A percentile compares a stretch with the other conserved stretches of the same genome.
Evolutionary conservation across 176 grass and related monocot genomes (phyloP).

Genomic region (Guadua angustifolia): DNA sequence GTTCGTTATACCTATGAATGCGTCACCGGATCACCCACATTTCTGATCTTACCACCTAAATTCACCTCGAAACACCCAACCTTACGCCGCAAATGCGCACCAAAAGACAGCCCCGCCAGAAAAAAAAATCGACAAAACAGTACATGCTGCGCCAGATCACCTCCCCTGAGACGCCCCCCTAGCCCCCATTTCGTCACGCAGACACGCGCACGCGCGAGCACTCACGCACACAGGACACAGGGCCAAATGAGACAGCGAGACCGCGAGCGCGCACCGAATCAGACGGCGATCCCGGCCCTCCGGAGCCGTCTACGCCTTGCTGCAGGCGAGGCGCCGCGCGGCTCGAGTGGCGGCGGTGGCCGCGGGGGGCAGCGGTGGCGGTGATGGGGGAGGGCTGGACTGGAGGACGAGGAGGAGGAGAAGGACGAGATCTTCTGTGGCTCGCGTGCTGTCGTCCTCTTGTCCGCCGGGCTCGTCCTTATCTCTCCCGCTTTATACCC

Average conservation of each 20-base stretch:
- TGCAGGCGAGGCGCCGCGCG: not conserved
- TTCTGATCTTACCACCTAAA: not conserved
- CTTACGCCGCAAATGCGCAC: not conserved
- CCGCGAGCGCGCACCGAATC: not conserved
- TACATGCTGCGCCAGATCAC: not conserved
- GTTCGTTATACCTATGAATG: not conserved
- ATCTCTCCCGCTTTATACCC: conserved; percentile 26
- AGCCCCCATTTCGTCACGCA: not conserved
- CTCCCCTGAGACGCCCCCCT: not conserved
- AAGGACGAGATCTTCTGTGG: conserved; percentile 32
- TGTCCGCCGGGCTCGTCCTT: conserved; percentile 23
- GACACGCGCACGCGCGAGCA: not conserved
- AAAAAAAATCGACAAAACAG: not conserved
- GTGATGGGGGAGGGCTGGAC: not conserved
- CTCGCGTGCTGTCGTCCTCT: conserved; percentile 30
- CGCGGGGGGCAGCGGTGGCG: not conserved
- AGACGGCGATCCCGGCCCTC: conserved; percentile 2
- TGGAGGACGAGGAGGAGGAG: not conserved
- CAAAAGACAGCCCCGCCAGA: not conserved
- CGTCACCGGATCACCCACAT: not conserved
- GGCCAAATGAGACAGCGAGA: not conserved
- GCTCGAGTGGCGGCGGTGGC: not conserved
- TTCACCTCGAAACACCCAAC: not conserved
- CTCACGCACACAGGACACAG: not conserved
- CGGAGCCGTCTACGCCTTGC: not conserved